Evolutionary conservation across 192 early-diverging fungal species (phyloP).

Genomic region (Polychytrium aggregatum): DNA sequence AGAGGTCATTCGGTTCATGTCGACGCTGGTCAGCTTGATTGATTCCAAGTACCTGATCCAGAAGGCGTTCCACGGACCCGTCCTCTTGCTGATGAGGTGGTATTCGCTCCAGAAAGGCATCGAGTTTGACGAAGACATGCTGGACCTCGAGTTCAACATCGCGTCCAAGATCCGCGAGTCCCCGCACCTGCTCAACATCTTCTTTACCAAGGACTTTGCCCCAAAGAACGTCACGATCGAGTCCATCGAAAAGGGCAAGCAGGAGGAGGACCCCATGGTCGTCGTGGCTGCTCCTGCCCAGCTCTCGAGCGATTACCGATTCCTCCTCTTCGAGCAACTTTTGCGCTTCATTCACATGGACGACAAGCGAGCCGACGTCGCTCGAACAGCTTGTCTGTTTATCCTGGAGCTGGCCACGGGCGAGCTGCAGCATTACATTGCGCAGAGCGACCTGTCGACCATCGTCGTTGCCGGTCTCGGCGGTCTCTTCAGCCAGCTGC

Average conservation of each 20-base stretch:
- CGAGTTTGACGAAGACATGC: slow-evolving; percentile 22
- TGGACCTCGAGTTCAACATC: slow-evolving; percentile 60
- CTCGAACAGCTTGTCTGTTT: slow-evolving; percentile 73
- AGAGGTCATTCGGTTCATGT: slow-evolving; percentile 66
- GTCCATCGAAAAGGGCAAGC: too few relatives aligned
- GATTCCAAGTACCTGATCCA: slow-evolving; percentile 86
- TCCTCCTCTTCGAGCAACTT: slow-evolving; percentile 81
- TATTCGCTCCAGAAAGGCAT: slow-evolving; percentile 33
- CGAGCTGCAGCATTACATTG: slow-evolving; percentile 71
- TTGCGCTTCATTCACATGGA: slow-evolving; percentile 82
- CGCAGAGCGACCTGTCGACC: slow-evolving; percentile 70
- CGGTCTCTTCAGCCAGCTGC: slow-evolving; percentile 82
- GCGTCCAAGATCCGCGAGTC: slow-evolving; percentile 72
- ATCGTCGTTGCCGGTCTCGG: slow-evolving; percentile 76
- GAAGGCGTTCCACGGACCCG: slow-evolving; percentile 77
- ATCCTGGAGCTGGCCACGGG: slow-evolving; percentile 64
- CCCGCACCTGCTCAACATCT: slow-evolving; percentile 60
- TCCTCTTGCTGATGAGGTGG: slow-evolving; percentile 58
- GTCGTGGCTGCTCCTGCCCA: background rate
- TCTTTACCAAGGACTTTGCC: slow-evolving; percentile 49
- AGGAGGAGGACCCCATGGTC: slow-evolving; percentile 27
- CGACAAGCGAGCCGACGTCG: slow-evolving; percentile 66
- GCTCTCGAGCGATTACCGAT: too few relatives aligned
- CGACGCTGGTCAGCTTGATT: slow-evolving; percentile 69
- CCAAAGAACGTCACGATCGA: slow-evolving; percentile 33